Evolutionary conservation across 176 grass and related monocot genomes (phyloP).

Genomic region (Olyra latifolia): DNA sequence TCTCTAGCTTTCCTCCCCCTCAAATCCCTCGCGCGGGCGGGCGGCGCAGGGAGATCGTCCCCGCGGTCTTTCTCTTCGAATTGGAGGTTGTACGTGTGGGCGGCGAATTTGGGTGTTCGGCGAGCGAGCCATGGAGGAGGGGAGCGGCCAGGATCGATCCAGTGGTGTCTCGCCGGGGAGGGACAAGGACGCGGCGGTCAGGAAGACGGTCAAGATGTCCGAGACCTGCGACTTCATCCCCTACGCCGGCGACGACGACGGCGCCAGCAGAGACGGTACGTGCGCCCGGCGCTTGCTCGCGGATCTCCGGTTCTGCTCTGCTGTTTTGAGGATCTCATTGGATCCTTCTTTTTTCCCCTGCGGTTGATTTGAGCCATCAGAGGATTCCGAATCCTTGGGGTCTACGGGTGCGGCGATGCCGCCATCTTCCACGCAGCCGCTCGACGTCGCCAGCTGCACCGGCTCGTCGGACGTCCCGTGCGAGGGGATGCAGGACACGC

Average conservation of each 20-base stretch:
- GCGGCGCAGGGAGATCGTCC: background rate
- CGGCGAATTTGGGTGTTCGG: background rate
- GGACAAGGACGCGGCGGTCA: background rate
- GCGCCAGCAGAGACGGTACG: slow-evolving; percentile 14
- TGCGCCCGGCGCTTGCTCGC: background rate
- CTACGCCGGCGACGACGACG: background rate
- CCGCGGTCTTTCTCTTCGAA: background rate
- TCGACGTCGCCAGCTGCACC: background rate
- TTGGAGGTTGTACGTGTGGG: background rate
- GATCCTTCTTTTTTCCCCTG: background rate
- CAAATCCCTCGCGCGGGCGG: background rate
- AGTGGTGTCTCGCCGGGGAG: background rate
- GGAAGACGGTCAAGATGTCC: slow-evolving; percentile 51
- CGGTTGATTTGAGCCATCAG: background rate
- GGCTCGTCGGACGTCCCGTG: slow-evolving; percentile 22
- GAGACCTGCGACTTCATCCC: slow-evolving; percentile 41
- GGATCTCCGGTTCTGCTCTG: background rate
- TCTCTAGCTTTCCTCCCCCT: background rate
- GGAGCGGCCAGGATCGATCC: background rate
- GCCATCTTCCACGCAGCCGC: background rate
- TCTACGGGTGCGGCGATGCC: background rate
- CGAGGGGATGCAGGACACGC: slow-evolving; percentile 55
- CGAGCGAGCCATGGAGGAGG: background rate
- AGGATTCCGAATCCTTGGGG: background rate
- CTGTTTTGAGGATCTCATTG: background rate